A percentile compares a stretch with the other conserved stretches of the same genome.
Evolutionary conservation across 2,329 filamentous ascomycete species (phyloP).

Genomic region (Huntiella abstrusa): DNA sequence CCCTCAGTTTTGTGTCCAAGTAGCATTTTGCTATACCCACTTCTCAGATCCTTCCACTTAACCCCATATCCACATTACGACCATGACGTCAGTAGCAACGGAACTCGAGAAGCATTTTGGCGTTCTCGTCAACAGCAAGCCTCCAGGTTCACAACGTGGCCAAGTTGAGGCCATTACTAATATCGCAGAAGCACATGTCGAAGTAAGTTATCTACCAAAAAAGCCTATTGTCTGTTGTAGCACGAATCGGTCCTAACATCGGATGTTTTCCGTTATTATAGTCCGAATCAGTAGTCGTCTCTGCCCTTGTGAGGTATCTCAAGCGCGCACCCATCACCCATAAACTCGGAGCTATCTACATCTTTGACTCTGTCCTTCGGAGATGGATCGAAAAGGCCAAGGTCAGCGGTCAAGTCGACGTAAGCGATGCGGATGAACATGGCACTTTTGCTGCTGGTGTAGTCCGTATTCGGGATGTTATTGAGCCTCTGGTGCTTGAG

Average conservation of each 20-base stretch:
- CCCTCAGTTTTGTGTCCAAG: too few species aligned
- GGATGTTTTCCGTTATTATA: conserved; percentile 20
- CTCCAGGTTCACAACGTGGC: conserved; percentile 82
- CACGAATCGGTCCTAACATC: neutral
- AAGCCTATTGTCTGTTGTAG: neutral
- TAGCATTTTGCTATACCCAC: too few species aligned
- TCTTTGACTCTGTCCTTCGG: conserved; percentile 98
- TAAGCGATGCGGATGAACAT: conserved; percentile 55
- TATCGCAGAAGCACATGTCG: conserved; percentile 73
- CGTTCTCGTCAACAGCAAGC: conserved; percentile 78
- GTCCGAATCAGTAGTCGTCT: conserved; percentile 86
- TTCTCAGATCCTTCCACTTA: too few species aligned
- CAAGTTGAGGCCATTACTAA: conserved; percentile 76
- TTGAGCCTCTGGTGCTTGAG: conserved; percentile 89
- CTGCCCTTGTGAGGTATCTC: conserved; percentile 49
- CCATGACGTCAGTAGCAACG: conserved; percentile 24
- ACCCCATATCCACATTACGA: neutral
- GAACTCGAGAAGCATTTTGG: conserved; percentile 81
- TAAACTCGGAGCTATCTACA: conserved; percentile 97
- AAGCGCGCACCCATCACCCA: conserved; percentile 87
- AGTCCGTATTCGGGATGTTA: conserved; percentile 86
- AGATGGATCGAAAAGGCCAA: conserved; percentile 97
- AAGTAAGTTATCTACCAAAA: conserved; percentile 37
- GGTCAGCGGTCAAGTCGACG: conserved; percentile 62
- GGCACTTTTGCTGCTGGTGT: conserved; percentile 91